A percentile compares a stretch with the other conserved stretches of the same genome.
These are phyloP conservation scores for Peronosclerospora sorghi DNA, from an alignment of 352 stramenopile genomes.

Conservation along the genomic window DNA sequence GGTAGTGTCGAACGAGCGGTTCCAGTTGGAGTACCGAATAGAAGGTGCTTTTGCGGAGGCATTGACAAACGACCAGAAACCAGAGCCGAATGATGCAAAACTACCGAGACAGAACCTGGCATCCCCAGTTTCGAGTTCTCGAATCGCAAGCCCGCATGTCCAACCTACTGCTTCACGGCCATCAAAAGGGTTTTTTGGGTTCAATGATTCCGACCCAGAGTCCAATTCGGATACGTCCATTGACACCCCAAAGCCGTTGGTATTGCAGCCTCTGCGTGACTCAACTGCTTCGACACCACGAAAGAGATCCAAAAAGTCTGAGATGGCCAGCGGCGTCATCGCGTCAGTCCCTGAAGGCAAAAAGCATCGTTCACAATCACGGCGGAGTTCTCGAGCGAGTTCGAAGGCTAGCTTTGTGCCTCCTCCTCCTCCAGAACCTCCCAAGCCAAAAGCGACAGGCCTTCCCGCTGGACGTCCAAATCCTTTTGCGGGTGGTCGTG, in stretches of 20 bases:
- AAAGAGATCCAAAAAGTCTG: conserved; percentile 14
- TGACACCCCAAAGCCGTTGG: conserved; percentile 14
- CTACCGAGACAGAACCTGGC: conserved; percentile 8
- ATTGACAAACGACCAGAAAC: conserved; percentile 13
- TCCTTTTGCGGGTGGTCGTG: conserved; percentile 50
- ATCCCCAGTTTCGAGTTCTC: conserved; percentile 10
- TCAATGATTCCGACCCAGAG: conserved; percentile 38
- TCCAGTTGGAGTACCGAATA: conserved; percentile 58
- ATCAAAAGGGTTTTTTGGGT: conserved; percentile 42
- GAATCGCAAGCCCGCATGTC: conserved; percentile 3
- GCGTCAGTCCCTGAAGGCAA: conserved; percentile 8
- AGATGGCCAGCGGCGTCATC: conserved; percentile 19
- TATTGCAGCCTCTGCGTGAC: conserved; percentile 9
- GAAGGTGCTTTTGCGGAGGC: conserved; percentile 28
- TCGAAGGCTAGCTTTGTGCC: conserved; percentile 24
- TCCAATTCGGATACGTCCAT: conserved; percentile 41
- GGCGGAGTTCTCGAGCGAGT: conserved; percentile 25
- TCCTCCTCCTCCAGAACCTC: conserved; percentile 5
- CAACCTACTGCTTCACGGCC: conserved; percentile 8
- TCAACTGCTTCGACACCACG: conserved; percentile 15
- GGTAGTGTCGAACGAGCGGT: conserved; percentile 45
- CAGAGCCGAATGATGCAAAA: conserved; percentile 5
- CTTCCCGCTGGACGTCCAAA: conserved; percentile 51
- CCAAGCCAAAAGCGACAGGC: conserved; percentile 24
- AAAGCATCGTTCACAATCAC: conserved; percentile 17